A percentile compares a stretch with the other conserved stretches of the same genome.
Evolutionary conservation across 208 protist species (phyloP).

Genomic region (Leishmania aethiopica): DNA sequence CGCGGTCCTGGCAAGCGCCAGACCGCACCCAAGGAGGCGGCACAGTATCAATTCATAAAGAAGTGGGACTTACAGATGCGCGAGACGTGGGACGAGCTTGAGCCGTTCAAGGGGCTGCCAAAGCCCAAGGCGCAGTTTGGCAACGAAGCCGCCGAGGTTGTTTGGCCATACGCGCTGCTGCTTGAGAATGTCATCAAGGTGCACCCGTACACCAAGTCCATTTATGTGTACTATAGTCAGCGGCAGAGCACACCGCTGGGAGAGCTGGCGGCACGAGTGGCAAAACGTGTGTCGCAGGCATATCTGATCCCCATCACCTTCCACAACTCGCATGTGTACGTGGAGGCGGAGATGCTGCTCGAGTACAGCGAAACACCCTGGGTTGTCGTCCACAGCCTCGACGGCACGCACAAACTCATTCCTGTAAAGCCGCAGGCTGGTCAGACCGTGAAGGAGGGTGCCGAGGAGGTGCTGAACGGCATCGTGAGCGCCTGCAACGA

Average conservation of each 20-base stretch:
- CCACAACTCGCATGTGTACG: constrained; percentile 93
- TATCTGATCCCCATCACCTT: constrained; percentile 91
- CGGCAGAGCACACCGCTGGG: constrained; percentile 60
- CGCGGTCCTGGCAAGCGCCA: constrained; percentile 88
- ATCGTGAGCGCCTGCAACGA: constrained; percentile 62
- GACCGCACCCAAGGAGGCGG: constrained; percentile 70
- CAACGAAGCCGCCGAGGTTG: constrained; percentile 88
- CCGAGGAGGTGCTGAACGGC: constrained; percentile 47
- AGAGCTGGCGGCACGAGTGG: constrained; percentile 43
- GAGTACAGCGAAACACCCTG: constrained; percentile 92
- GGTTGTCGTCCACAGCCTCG: constrained; percentile 86
- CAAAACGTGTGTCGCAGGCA: constrained; percentile 71
- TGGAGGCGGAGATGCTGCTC: constrained; percentile 91
- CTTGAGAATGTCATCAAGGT: constrained; percentile 86
- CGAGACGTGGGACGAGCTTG: constrained; percentile 81
- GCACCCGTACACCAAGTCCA: constrained; percentile 92
- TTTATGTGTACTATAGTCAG: constrained; percentile 92
- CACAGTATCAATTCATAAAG: constrained; percentile 83
- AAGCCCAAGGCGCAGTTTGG: constrained; percentile 90
- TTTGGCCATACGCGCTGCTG: constrained; percentile 90
- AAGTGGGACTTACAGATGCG: constrained; percentile 87
- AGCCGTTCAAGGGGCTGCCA: constrained; percentile 88
- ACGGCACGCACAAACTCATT: constrained; percentile 60
- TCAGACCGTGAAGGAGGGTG: constrained; percentile 34
- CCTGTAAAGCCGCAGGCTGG: constrained; percentile 45